Evolutionary conservation across 495 filamentous ascomycete genomes (phyloP), one percentile per base, ranked within the genome.

Genomic region (Chlorociboria aeruginascens): DNA sequence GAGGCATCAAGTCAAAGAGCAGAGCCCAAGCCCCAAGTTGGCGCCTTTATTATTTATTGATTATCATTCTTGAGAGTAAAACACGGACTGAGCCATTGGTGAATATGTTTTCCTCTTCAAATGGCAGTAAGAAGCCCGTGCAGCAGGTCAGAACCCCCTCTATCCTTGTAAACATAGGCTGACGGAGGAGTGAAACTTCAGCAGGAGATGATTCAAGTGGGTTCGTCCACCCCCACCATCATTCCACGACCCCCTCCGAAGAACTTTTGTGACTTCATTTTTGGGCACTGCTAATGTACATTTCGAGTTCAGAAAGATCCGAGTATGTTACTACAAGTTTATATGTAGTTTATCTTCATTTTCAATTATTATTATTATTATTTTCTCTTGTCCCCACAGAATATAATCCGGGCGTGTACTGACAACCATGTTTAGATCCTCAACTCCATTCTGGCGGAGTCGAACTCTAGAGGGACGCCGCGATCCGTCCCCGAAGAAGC

Each of bases 151-250:
- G 77, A 64, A 36, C 48, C 45, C 30, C 10, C 38, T 29, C 8
- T 44, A 14, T 20, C 46, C 10, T n/a, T 41, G 43, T 48, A 45
- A 43, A 7, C 38, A n/a, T n/a, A 40, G 46, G 52, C 56, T 59
- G 33, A 59, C 43, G 13, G 29, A 48, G 13, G 29, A 48, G 46
- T 32, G 45, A 43, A 42, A 38, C 45, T 41, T 32, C 16, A 34
- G 40, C 61, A 97, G 89, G 90, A 98, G 78, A 98, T 98, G 92
- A 86, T 95, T 53, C 90, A 98, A 82, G 88, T 98, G 74, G 92
- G 92, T 96, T 78, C 52, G 45, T 49, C 46, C 8, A 32, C 28
- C 48, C 45, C 49, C 50, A 33, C 45, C 45, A 45, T 8, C 35
- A n/a, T 30, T 28, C 13, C 28, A 28, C 28, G 13, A 48, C 34